Evolutionary conservation across 106 monocot genomes (phyloP), one percentile per base, ranked within the genome.

Genomic region (Alisma plantagoaquatica): DNA sequence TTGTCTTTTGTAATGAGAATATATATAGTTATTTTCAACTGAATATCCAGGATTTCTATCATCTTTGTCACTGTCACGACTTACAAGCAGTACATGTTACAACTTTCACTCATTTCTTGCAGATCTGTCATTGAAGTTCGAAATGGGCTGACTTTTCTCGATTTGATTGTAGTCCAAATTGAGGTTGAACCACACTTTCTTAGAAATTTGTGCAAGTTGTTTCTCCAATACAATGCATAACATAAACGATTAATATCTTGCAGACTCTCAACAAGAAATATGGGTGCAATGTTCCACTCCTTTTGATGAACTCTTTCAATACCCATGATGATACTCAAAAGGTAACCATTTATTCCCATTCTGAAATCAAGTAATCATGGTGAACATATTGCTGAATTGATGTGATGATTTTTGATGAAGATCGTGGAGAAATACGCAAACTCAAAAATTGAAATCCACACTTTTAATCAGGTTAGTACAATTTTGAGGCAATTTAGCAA

Each of bases 81-180:
- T n/a, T n/a, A n/a, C n/a, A n/a, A n/a, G n/a, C n/a, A n/a, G n/a
- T n/a, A n/a, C n/a, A n/a, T n/a, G n/a, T n/a, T n/a, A n/a, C n/a
- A n/a, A n/a, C n/a, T n/a, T n/a, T n/a, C n/a, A n/a, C n/a, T 38
- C 14, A 38, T 38, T 14, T 14, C 14, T 38, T 78, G 51, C 73
- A 96, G 96, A 58, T 96, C 96, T 63, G 89, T 96, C 33, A 96
- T 96, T 70, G 96, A 96, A 74, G 96, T 96, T 53, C 75, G 96
- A 51, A 84, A 89, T 72, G 96, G 88, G 17, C 80, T 77, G 67
- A 94, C 94, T 58, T 96, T 96, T 65, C 89, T 96, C 35, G 96
- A 96, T 47, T 49, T 96, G 33, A 96, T 96, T 78, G 96, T 96
- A 23, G 78, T 96, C 30, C 96, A 96, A 33, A 96, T 96, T 44